These are phyloP conservation scores for Pestalotiopsis sp. DNA, from an alignment of 2,329 filamentous ascomycete genomes.

Conservation along the genomic window DNA sequence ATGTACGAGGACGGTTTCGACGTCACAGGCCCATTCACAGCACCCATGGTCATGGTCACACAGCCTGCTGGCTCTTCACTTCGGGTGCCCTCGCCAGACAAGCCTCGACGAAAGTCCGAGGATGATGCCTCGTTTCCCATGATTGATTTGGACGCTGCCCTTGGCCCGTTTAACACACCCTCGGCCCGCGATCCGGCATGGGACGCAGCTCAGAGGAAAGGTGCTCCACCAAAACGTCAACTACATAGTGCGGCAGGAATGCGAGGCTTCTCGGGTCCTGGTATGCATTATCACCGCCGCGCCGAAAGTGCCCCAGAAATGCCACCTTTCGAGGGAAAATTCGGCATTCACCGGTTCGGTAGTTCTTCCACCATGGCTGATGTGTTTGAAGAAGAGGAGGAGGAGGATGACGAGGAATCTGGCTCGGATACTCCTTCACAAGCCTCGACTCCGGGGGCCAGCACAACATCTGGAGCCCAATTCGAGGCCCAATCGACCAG, in stretches of 20 bases:
- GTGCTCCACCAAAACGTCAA: constrained; percentile 62
- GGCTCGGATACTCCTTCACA: constrained; percentile 28
- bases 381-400: constrained; percentile 85
- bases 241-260: constrained; percentile 78
- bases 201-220: constrained; percentile 66
- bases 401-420: constrained; percentile 47
- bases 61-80: constrained; percentile 35
- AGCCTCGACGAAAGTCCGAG: constrained; percentile 40
- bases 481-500: constrained; percentile 24
- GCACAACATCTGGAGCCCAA: constrained; percentile 22
- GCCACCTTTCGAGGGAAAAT: constrained; percentile 69
- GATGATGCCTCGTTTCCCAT: constrained; percentile 76
- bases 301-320: constrained; percentile 82
- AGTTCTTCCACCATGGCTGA: constrained; percentile 80
- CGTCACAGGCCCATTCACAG: constrained; percentile 29
- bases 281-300: constrained; percentile 76
- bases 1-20: constrained; percentile 29
- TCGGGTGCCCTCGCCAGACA: constrained; percentile 23
- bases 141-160: constrained; percentile 91
- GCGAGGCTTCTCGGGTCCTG: constrained; percentile 68
- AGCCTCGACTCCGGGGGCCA: constrained; percentile 28
- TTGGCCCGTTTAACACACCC: constrained; percentile 90
- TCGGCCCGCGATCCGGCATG: constrained; percentile 64
- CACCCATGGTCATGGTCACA: constrained; percentile 45
- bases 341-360: constrained; percentile 63